Conservation (phyloP, 1,139 yeast genomes). For the Hansenula lynferdii region DNA sequence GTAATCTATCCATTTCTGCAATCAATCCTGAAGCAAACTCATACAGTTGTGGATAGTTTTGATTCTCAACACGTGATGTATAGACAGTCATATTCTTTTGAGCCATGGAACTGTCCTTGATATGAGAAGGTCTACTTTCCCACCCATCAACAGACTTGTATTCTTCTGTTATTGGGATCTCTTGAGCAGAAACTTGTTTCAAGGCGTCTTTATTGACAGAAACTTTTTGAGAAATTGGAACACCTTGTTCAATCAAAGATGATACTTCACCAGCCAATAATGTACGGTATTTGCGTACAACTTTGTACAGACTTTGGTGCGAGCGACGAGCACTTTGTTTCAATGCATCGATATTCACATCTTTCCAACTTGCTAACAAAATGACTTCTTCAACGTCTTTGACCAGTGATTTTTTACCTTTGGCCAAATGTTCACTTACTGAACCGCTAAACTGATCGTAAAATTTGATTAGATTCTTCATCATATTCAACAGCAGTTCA, state of each 20-base stretch:
- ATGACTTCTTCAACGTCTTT: constrained; percentile 84
- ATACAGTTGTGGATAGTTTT: constrained; percentile 32
- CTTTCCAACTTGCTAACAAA: constrained; percentile 93
- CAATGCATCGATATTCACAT: constrained; percentile 87
- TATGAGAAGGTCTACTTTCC: constrained; percentile 49
- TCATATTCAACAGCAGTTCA: constrained; percentile 31
- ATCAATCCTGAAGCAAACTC: constrained; percentile 52
- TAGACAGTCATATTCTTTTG: constrained; percentile 51
- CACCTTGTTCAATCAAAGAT: constrained; percentile 58
- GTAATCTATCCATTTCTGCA: constrained; percentile 56
- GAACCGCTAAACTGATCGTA: constrained; percentile 58
- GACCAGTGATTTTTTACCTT: constrained; percentile 51
- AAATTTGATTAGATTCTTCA: constrained; percentile 58
- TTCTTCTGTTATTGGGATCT: too few relatives aligned
- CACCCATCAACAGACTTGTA: constrained; percentile 33
- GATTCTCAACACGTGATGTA: constrained; percentile 31
- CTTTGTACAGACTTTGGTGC: constrained; percentile 77
- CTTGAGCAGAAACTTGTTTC: too few relatives aligned
- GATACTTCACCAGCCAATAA: constrained; percentile 51
- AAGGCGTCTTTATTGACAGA: not conserved
- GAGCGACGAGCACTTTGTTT: constrained; percentile 91
- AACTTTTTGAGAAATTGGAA: constrained; percentile 26
- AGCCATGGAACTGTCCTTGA: constrained; percentile 47
- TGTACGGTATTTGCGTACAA: constrained; percentile 77
- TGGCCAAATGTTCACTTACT: constrained; percentile 40